Base-by-base conservation (phyloP, 2,329 filamentous ascomycete genomes). In the Colletotrichum shisoi region DNA sequence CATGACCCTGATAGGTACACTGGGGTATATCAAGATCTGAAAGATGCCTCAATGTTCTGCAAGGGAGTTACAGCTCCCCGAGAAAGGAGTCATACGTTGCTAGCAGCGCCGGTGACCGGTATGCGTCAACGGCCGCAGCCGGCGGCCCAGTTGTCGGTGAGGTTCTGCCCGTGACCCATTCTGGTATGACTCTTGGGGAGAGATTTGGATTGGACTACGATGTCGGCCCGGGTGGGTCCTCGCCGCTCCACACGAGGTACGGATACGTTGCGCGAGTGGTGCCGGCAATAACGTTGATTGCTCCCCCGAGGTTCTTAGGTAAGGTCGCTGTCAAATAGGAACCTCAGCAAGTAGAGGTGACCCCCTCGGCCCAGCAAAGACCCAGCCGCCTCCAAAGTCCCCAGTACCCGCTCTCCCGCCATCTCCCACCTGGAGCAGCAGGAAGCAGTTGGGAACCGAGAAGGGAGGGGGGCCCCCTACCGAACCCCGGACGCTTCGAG, bases 261-360 rank as follows among this genome's bases (percentile, higher is more conserved):
- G 31, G 31, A 54, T 31, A 49, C 46, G 24, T 15, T 49, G 46
- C 46, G 11, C 48, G n/a, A 17, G 17, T 51, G 15, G 46, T 52
- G 61, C 54, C 64, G 48, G 61, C 64, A 67, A 67, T 67, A 67
- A 64, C 54, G 64, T 51, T 65, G 65, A 65, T 65, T 65, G 56
- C 65, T 68, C 60, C 62, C 54, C 48, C 62, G 49, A 65, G 39
- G 44, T 68, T 58, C 56, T 68, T 68, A 68, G 65, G 65, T 68
- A 68, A 68, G 65, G 49, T n/a, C 34, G 65, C 56, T 56, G 54
- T 51, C 65, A 68, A 65, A 65, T 65, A 49, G 49, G 48, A 68
- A 68, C 31, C 17, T n/a, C 19, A 19, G 17, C 54, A 69, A 45
- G 68, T 70, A 66, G 62, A 58, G 57, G 62, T 24, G 62, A 70